A percentile compares a stretch with the other conserved stretches of the same genome.
These are phyloP conservation scores for Suillus fuscotomentosus DNA, from an alignment of 768 basidiomycete genomes.

Conservation along the genomic window DNA sequence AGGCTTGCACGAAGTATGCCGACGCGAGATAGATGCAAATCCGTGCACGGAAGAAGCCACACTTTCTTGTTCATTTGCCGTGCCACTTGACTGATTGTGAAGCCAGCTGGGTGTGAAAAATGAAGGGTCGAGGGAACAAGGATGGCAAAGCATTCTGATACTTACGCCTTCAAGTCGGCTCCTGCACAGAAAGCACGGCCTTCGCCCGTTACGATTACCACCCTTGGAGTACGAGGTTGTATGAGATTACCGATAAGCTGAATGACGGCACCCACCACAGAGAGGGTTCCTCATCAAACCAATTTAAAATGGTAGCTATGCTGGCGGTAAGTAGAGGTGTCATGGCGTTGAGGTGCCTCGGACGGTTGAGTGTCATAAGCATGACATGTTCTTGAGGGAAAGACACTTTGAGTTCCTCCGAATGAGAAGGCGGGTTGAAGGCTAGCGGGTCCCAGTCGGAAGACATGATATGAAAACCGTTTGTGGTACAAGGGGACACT, in stretches of 20 bases:
- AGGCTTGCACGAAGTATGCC: slow-evolving; percentile 61
- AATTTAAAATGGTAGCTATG: slow-evolving; percentile 52
- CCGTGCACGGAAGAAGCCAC: slow-evolving; percentile 47
- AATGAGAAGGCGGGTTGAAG: slow-evolving; percentile 27
- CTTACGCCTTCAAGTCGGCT: slow-evolving; percentile 73
- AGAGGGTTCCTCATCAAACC: slow-evolving; percentile 71
- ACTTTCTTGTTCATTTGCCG: slow-evolving; percentile 42
- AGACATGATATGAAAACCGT: neutral
- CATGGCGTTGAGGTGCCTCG: slow-evolving; percentile 72
- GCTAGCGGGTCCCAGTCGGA: neutral
- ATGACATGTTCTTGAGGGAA: slow-evolving; percentile 52
- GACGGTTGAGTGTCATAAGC: slow-evolving; percentile 64
- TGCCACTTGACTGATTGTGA: slow-evolving; percentile 44
- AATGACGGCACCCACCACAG: slow-evolving; percentile 57
- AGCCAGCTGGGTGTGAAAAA: slow-evolving; percentile 51
- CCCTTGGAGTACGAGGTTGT: slow-evolving; percentile 43
- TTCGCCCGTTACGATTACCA: slow-evolving; percentile 69
- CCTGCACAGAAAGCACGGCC: slow-evolving; percentile 79
- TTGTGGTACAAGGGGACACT: neutral
- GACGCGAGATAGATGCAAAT: slow-evolving; percentile 72
- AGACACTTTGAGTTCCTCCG: slow-evolving; percentile 35
- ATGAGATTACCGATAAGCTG: neutral
- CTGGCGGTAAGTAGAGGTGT: slow-evolving; percentile 55
- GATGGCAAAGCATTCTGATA: slow-evolving; percentile 6
- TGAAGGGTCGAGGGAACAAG: neutral